Conservation (phyloP, 2,329 filamentous ascomycete species). For the Diaporthe sp. region DNA sequence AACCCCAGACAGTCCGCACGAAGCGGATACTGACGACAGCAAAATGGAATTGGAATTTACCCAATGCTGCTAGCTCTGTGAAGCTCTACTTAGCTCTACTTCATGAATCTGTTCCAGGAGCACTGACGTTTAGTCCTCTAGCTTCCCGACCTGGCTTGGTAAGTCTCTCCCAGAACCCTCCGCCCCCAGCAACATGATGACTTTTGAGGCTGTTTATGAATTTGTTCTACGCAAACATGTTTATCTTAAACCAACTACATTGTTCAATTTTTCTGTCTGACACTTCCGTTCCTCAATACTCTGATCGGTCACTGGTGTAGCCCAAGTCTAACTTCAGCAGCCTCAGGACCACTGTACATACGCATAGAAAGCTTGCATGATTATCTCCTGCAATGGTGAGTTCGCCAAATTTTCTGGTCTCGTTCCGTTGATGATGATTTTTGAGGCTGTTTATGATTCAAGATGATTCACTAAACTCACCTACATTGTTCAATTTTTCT, state of each 20-base stretch:
- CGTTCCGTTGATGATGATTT: constrained; percentile 54
- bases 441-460: constrained; percentile 63
- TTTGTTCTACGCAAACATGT: constrained; percentile 49
- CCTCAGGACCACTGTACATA: neutral
- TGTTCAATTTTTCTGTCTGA: constrained; percentile 34
- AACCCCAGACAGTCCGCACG: constrained; percentile 10
- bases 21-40: constrained; percentile 11
- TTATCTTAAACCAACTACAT: constrained; percentile 42
- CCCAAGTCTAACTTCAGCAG: constrained; percentile 8
- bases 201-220: constrained; percentile 54
- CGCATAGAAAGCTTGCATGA: too few species aligned
- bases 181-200: constrained; percentile 46
- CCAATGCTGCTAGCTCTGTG: neutral
- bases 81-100: neutral
- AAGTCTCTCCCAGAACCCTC: constrained; percentile 11
- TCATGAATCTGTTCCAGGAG: neutral
- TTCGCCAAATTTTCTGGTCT: neutral
- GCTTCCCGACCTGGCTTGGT: neutral
- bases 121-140: neutral
- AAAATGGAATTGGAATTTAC: constrained; percentile 40
- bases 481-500: constrained; percentile 43
- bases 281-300: constrained; percentile 38
- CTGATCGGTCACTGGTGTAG: constrained; percentile 38
- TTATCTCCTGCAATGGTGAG: neutral
- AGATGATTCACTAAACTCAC: constrained; percentile 54